Evolutionary conservation across 345 rosid genomes (phyloP), one percentile per base, ranked within the genome.

Genomic region (Isatis tinctoria): DNA sequence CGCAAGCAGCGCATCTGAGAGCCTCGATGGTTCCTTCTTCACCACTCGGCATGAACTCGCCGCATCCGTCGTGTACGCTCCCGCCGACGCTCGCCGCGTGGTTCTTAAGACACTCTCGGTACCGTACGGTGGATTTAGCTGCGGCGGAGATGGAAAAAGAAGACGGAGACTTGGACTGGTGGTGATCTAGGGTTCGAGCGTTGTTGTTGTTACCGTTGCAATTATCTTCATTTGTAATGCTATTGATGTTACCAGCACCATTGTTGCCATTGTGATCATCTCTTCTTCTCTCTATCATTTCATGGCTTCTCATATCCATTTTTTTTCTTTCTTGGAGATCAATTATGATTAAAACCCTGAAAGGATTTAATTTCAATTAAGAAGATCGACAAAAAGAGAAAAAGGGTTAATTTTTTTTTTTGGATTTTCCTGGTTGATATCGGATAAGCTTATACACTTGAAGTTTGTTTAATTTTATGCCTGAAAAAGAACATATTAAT

Each of bases 41-140:
- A 0, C 98, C 97, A 6, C 97, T 85, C 0, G 98, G 96, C 97
- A 94, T 91, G 83, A 94, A 94, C 92, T 94, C 98, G 1, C 97
- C 95, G 47, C 98, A 94, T 4, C 98, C 98, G 26, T 94, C 98
- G 76, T 73, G 81, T 13, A 92, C 85, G 22, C 83, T 90, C 3
- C 98, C 97, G 8, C 98, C 98, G 35, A 90, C 82, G 70, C 62
- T 86, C 20, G 97, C 97, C 2, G 96, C 97, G 79, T 94, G 98
- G 82, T 94, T 94, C 69, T 90, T 82, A 6, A 90, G 87, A 68
- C 98, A 94, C 73, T 94, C 98, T 4, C 96, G 82, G 81, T 91
- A 94, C 71, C 90, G 65, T 37, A 77, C 44, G 17, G 37, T 37
- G n/a, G 71, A 1, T 51, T 66, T 58, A 35, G 22, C 53, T 32